phyloP scores from a whole-genome alignment of 139 green algal genomes.

The Chlorella vulgaris region DNA sequence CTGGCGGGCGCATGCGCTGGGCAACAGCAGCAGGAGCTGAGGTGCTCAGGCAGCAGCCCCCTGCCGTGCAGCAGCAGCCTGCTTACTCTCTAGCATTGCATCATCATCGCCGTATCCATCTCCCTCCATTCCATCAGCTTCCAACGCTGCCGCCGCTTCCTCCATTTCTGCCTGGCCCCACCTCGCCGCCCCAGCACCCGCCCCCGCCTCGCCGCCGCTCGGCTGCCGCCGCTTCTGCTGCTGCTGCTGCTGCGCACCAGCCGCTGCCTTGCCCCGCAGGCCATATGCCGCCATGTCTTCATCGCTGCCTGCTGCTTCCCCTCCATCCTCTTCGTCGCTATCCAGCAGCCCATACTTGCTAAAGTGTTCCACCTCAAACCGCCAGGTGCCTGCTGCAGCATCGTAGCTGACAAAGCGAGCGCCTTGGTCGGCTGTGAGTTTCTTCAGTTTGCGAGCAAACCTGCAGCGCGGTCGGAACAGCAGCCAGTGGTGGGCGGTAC shows the following conservation, averaged over 20 bases:
- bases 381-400: conserved; percentile 74
- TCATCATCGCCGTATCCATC: conserved; percentile 20
- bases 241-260: neutral
- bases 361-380: conserved; percentile 95
- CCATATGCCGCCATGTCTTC: neutral
- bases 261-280: neutral
- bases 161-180: neutral
- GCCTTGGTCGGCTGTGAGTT: conserved; percentile 67
- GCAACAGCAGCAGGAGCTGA: no score
- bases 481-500: no score
- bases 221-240: conserved; percentile 4
- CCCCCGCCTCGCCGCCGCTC: conserved; percentile 62
- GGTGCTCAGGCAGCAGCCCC: no score
- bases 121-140: no score
- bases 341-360: conserved; percentile 80
- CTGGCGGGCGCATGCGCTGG: no score
- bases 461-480: neutral
- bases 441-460: conserved; percentile 54
- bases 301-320: neutral
- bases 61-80: neutral
- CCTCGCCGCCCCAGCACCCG: conserved; percentile 46
- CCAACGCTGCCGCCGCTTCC: neutral
- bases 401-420: conserved; percentile 86
- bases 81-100: conserved; percentile 35
- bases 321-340: conserved; percentile 45